Evolutionary conservation across 2,329 filamentous ascomycete species (phyloP).

Genomic region (Chrysoporthe cubensis): DNA sequence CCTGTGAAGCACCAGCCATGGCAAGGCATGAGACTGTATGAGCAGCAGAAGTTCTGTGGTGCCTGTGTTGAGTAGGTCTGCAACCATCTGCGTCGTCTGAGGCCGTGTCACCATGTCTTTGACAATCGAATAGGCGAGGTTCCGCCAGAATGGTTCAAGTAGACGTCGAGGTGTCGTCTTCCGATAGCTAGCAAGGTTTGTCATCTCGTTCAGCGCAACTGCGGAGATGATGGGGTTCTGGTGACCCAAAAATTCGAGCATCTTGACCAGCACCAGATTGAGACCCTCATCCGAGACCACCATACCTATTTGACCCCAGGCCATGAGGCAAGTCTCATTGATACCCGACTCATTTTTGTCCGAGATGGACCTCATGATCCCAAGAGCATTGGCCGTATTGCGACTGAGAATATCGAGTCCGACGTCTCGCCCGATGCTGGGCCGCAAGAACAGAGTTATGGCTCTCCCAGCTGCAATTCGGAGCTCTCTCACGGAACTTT

Average conservation of each 20-base stretch:
- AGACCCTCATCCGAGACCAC: slow-evolving; percentile 80
- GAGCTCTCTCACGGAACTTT: slow-evolving; percentile 83
- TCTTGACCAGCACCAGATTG: slow-evolving; percentile 79
- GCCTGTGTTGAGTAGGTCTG: slow-evolving; percentile 78
- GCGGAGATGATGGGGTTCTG: slow-evolving; percentile 78
- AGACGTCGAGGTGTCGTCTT: slow-evolving; percentile 67
- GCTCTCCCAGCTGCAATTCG: slow-evolving; percentile 76
- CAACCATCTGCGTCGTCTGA: slow-evolving; percentile 79
- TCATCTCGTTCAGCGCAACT: slow-evolving; percentile 81
- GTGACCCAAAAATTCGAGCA: slow-evolving; percentile 87
- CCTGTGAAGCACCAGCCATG: slow-evolving; percentile 81
- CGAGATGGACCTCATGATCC: slow-evolving; percentile 72
- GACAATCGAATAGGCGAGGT: slow-evolving; percentile 77
- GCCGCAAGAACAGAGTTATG: slow-evolving; percentile 25
- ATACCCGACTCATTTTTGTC: slow-evolving; percentile 69
- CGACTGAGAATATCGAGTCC: slow-evolving; percentile 48
- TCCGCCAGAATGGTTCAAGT: slow-evolving; percentile 87
- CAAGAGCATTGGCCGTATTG: slow-evolving; percentile 73
- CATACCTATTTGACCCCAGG: slow-evolving; percentile 83
- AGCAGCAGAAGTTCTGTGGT: slow-evolving; percentile 74
- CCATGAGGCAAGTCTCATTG: slow-evolving; percentile 83
- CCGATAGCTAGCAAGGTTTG: slow-evolving; percentile 70
- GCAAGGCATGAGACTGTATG: slow-evolving; percentile 81
- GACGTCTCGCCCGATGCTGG: slow-evolving; percentile 7
- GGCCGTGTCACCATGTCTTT: slow-evolving; percentile 81